These are phyloP conservation scores for Tricholoma matsutake DNA, from an alignment of 768 basidiomycete species.

Conservation along the genomic window DNA sequence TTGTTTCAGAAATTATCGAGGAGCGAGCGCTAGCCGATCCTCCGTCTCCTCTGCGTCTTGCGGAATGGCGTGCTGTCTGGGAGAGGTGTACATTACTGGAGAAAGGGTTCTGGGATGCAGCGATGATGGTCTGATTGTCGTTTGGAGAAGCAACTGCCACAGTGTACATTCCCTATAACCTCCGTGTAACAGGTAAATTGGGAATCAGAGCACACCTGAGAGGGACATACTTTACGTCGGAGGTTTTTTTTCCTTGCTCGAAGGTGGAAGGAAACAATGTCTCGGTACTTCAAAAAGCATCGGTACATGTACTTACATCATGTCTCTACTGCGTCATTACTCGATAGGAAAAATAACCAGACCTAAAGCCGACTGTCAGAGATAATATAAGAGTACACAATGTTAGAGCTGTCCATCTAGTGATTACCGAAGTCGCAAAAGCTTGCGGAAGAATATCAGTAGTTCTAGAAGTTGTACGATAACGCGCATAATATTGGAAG, in stretches of 20 bases:
- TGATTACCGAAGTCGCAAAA: not conserved
- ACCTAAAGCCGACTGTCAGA: too few species aligned
- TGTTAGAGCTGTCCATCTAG: not conserved
- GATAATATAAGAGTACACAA: not conserved
- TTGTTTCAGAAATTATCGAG: conserved; percentile 68
- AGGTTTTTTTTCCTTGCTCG: too few species aligned
- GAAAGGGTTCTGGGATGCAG: conserved; percentile 83
- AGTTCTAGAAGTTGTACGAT: not conserved
- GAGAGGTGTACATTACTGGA: conserved; percentile 73
- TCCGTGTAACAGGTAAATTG: too few species aligned
- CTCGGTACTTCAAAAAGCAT: too few species aligned
- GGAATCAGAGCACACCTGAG: too few species aligned
- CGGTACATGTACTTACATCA: too few species aligned
- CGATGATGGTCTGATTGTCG: conserved; percentile 27
- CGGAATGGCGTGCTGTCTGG: conserved; percentile 73
- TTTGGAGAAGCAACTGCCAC: not conserved
- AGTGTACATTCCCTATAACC: not conserved
- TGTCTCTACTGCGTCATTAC: too few species aligned
- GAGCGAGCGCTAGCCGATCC: conserved; percentile 54
- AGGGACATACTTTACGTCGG: too few species aligned
- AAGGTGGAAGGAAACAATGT: too few species aligned
- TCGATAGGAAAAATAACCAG: too few species aligned
- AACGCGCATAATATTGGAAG: not conserved
- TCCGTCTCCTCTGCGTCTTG: conserved; percentile 55
- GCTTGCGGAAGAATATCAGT: not conserved